These are phyloP conservation scores for Leccinum disarticulatum DNA, from an alignment of 768 basidiomycete species.

Conservation along the genomic window DNA sequence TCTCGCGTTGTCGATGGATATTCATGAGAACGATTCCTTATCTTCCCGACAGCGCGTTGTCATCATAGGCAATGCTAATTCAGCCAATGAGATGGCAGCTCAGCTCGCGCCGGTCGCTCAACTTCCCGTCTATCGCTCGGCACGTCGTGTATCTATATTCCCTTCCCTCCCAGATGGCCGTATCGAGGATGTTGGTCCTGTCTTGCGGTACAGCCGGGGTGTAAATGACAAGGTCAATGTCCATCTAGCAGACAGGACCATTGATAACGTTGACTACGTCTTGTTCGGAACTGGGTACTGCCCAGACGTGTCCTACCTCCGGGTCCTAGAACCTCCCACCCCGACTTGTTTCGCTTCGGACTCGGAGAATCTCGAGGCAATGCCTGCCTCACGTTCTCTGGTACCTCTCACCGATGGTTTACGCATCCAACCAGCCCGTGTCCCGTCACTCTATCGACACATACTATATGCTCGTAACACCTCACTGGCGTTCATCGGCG, in stretches of 20 bases:
- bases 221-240: conserved; percentile 32
- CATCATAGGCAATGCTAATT: conserved; percentile 52
- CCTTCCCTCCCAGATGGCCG: conserved; percentile 42
- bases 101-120: conserved; percentile 41
- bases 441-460: conserved; percentile 46
- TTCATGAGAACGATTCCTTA: neutral
- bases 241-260: conserved; percentile 36
- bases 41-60: conserved; percentile 38
- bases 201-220: conserved; percentile 33
- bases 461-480: conserved; percentile 48
- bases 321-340: conserved; percentile 23
- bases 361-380: neutral
- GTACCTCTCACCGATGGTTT: conserved; percentile 30
- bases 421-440: conserved; percentile 33
- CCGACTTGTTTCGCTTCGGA: neutral
- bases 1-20: neutral
- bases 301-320: conserved; percentile 42
- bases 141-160: conserved; percentile 44
- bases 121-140: conserved; percentile 46
- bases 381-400: conserved; percentile 7
- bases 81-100: conserved; percentile 51
- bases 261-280: conserved; percentile 43
- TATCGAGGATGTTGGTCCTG: conserved; percentile 44
- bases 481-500: conserved; percentile 46
- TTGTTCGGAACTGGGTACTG: conserved; percentile 49